phyloP scores from a whole-genome alignment of 1,284 basidiomycete species.

The Exobasidium cylindrosporum region DNA sequence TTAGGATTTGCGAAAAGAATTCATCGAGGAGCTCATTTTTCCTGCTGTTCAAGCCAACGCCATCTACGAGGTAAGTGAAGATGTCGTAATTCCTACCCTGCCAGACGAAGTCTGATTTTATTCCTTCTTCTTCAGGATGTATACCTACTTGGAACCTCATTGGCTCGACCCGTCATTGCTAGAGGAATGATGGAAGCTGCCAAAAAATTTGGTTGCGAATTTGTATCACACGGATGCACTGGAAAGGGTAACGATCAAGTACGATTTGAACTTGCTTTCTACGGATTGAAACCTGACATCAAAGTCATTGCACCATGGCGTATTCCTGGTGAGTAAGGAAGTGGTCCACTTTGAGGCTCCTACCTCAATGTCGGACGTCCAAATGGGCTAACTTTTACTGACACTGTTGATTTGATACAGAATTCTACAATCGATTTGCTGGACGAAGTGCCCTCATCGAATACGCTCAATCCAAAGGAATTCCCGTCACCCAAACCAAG shows the following conservation, averaged over 20 bases:
- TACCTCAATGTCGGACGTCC: neutral
- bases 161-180: slow-evolving; percentile 96
- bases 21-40: slow-evolving; percentile 94
- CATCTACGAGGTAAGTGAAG: slow-evolving; percentile 73
- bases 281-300: slow-evolving; percentile 96
- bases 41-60: slow-evolving; percentile 95
- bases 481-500: slow-evolving; percentile 91
- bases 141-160: slow-evolving; percentile 95
- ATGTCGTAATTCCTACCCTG: slow-evolving; percentile 1
- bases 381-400: neutral
- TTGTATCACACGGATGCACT: slow-evolving; percentile 96
- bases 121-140: slow-evolving; percentile 66
- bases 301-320: slow-evolving; percentile 99
- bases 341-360: neutral
- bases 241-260: slow-evolving; percentile 99
- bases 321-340: slow-evolving; percentile 68
- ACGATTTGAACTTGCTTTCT: slow-evolving; percentile 98
- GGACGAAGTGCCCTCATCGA: slow-evolving; percentile 88
- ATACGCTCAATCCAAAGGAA: slow-evolving; percentile 82
- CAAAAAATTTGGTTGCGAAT: slow-evolving; percentile 67
- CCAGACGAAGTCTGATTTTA: neutral
- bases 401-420: slow-evolving; percentile 56
- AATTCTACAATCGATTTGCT: slow-evolving; percentile 95
- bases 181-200: slow-evolving; percentile 97
- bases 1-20: slow-evolving; percentile 83